These are phyloP conservation scores for Pseudogymnoascus destructans DNA, from an alignment of 2,329 filamentous ascomycete species.

Conservation along the genomic window DNA sequence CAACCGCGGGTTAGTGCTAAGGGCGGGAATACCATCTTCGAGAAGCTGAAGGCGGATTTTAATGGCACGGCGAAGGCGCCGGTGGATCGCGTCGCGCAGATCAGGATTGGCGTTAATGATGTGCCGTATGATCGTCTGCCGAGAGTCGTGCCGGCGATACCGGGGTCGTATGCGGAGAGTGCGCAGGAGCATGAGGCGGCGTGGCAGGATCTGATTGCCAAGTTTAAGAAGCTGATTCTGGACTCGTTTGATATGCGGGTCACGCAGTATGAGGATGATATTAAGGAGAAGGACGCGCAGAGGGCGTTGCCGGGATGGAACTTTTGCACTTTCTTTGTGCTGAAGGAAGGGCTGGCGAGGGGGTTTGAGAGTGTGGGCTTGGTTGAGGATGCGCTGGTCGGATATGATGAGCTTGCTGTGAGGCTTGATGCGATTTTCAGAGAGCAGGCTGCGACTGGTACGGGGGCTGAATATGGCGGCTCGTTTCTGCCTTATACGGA, in stretches of 20 bases:
- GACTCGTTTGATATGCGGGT: slow-evolving; percentile 84
- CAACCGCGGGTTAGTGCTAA: slow-evolving; percentile 55
- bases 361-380: slow-evolving; percentile 94
- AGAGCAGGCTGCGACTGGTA: slow-evolving; percentile 51
- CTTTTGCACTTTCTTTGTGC: slow-evolving; percentile 96
- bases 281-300: slow-evolving; percentile 84
- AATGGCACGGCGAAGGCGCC: slow-evolving; percentile 62
- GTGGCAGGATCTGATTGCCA: slow-evolving; percentile 72
- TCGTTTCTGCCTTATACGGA: slow-evolving; percentile 60
- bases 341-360: slow-evolving; percentile 86
- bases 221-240: slow-evolving; percentile 77
- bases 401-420: slow-evolving; percentile 86
- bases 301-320: slow-evolving; percentile 89
- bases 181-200: slow-evolving; percentile 68
- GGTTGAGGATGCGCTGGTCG: slow-evolving; percentile 86
- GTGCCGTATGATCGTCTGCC: slow-evolving; percentile 52
- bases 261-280: slow-evolving; percentile 91
- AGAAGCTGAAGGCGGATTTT: slow-evolving; percentile 85
- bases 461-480: slow-evolving; percentile 54
- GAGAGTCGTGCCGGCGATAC: slow-evolving; percentile 48
- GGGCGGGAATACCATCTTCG: slow-evolving; percentile 68
- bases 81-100: slow-evolving; percentile 69
- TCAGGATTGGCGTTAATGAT: slow-evolving; percentile 62
- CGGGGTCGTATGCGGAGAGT: slow-evolving; percentile 53
- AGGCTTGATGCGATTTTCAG: slow-evolving; percentile 73